Evolutionary conservation across 306 rosid genomes (phyloP).

Genomic region (Pyrus bretschneideri): DNA sequence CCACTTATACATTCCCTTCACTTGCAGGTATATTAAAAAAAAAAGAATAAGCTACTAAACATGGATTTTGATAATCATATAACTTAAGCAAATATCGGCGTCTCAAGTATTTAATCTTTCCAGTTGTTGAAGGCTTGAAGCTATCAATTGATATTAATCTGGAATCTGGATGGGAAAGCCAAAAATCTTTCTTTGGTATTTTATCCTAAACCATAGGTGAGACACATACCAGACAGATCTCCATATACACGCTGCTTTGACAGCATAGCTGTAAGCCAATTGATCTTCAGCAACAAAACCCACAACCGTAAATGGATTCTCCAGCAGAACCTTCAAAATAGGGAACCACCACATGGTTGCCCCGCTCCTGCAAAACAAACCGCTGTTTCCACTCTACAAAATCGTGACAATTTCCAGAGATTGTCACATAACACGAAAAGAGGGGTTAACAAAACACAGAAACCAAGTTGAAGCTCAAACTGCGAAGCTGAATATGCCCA

Average conservation of each 20-base stretch:
- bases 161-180: neutral
- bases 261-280: constrained; percentile 55
- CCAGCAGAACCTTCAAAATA: constrained; percentile 75
- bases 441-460: constrained; percentile 20
- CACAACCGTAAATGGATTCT: constrained; percentile 70
- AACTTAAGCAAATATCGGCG: neutral
- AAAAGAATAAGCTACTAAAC: neutral
- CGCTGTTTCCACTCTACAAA: constrained; percentile 90
- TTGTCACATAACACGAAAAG: constrained; percentile 26
- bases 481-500: neutral
- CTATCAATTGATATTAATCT: neutral
- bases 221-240: constrained; percentile 52
- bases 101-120: neutral
- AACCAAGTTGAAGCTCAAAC: constrained; percentile 32
- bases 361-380: constrained; percentile 78
- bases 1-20: neutral
- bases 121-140: neutral
- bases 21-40: neutral
- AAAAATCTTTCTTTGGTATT: too few species aligned
- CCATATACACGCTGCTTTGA: constrained; percentile 12
- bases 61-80: too few species aligned
- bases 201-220: neutral
- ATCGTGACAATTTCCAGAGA: constrained; percentile 37
- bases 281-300: constrained; percentile 58
- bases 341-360: constrained; percentile 77